phyloP scores from a whole-genome alignment of 2,329 filamentous ascomycete genomes.

The Apiospora marii region DNA sequence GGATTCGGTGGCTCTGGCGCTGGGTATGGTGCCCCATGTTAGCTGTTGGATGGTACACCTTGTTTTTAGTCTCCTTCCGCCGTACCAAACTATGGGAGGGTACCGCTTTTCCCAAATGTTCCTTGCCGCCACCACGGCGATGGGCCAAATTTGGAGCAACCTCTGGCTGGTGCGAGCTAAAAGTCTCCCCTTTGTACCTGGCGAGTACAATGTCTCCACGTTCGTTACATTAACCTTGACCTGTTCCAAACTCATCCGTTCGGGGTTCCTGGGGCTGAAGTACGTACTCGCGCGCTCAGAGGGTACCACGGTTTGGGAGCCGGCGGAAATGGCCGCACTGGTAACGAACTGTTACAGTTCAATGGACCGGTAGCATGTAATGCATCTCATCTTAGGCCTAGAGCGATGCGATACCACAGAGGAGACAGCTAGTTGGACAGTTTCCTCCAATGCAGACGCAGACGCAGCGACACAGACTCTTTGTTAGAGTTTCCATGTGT shows the following conservation, averaged over 20 bases:
- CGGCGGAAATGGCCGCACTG: constrained; percentile 21
- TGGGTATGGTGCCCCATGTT: constrained; percentile 1
- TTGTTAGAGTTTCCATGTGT: constrained; percentile 15
- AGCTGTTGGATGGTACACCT: constrained; percentile 16
- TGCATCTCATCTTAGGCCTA: constrained; percentile 22
- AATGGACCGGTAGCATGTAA: constrained; percentile 12
- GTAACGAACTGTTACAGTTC: constrained; percentile 16
- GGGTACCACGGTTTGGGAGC: constrained; percentile 12
- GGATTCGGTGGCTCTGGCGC: neutral
- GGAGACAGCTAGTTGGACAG: neutral
- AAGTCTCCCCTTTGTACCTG: constrained; percentile 8
- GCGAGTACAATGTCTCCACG: constrained; percentile 20
- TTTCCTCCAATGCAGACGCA: constrained; percentile 7
- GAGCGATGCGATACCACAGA: neutral
- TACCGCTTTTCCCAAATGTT: constrained; percentile 15
- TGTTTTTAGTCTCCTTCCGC: constrained; percentile 22
- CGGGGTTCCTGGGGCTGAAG: constrained; percentile 21
- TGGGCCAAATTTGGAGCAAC: constrained; percentile 29
- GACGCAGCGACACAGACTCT: neutral
- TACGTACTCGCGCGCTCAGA: neutral
- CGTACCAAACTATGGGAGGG: constrained; percentile 22
- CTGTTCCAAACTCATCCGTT: constrained; percentile 21
- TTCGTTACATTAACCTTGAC: constrained; percentile 22
- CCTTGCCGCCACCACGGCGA: constrained; percentile 27
- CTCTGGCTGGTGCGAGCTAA: constrained; percentile 22